Percentiles rank a stretch among this genome's conserved stretches.
Conservation (phyloP, 2,329 filamentous ascomycete species). For the Neoascochyta sp. region DNA sequence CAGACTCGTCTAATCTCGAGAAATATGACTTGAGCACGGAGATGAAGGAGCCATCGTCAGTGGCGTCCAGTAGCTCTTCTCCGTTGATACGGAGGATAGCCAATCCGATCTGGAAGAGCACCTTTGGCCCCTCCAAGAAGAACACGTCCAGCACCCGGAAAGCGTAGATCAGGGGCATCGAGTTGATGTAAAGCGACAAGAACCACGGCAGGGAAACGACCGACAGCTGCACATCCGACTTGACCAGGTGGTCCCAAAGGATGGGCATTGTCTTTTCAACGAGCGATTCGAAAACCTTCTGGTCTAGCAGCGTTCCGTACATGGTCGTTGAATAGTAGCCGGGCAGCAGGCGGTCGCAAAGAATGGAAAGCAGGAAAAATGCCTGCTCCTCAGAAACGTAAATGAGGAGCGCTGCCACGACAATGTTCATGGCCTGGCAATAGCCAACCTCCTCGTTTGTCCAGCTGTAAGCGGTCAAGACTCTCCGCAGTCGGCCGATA, state of each 20-base stretch:
- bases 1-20: conserved; percentile 85
- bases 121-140: conserved; percentile 96
- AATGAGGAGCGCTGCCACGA: conserved; percentile 94
- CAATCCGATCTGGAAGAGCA: conserved; percentile 91
- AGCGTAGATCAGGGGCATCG: conserved; percentile 96
- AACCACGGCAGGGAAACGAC: conserved; percentile 98
- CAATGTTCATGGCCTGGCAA: conserved; percentile 99
- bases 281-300: conserved; percentile 93
- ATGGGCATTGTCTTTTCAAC: conserved; percentile 99
- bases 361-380: conserved; percentile 85
- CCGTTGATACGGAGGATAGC: conserved; percentile 98
- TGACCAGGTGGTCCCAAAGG: conserved; percentile 95
- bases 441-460: conserved; percentile 93
- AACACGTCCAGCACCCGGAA: conserved; percentile 97
- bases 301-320: conserved; percentile 95
- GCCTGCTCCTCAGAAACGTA: conserved; percentile 91
- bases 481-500: conserved; percentile 81
- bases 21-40: conserved; percentile 96
- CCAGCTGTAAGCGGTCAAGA: conserved; percentile 97
- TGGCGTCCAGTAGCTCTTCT: conserved; percentile 87
- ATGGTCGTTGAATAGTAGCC: conserved; percentile 99
- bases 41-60: conserved; percentile 95
- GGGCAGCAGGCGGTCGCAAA: conserved; percentile 89
- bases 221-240: conserved; percentile 93
- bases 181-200: conserved; percentile 96